Percentiles rank a stretch among this genome's conserved stretches.
These are phyloP conservation scores for Umbelopsis sp. DNA, from an alignment of 371 early-diverging fungal genomes.

Conservation along the genomic window DNA sequence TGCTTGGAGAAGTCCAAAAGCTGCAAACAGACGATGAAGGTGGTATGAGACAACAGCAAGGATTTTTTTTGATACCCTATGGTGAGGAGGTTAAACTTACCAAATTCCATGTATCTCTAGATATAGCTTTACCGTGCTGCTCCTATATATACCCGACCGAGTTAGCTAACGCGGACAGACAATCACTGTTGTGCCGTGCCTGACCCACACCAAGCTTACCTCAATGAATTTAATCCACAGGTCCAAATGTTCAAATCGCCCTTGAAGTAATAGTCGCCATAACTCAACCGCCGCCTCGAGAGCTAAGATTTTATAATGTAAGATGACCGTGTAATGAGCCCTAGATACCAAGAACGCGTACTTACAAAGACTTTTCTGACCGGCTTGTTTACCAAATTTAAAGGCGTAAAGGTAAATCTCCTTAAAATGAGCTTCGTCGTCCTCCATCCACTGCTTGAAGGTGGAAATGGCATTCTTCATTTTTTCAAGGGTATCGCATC, in stretches of 20 bases:
- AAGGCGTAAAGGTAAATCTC: conserved; percentile 83
- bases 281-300: conserved; percentile 77
- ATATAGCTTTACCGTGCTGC: conserved; percentile 78
- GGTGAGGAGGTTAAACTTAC: conserved; percentile 37
- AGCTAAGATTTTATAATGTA: conserved; percentile 37
- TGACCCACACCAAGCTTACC: conserved; percentile 27
- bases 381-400: conserved; percentile 66
- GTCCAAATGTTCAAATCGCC: conserved; percentile 64
- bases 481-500: conserved; percentile 68
- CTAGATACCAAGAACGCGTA: neutral
- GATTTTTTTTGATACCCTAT: neutral
- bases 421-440: conserved; percentile 62
- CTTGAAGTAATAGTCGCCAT: conserved; percentile 72
- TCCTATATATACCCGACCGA: conserved; percentile 38
- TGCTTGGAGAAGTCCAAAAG: conserved; percentile 78
- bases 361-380: conserved; percentile 80
- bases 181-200: neutral
- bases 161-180: neutral
- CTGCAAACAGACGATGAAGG: conserved; percentile 34
- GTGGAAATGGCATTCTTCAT: conserved; percentile 62
- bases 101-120: conserved; percentile 85
- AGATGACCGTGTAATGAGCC: neutral
- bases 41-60: neutral
- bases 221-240: conserved; percentile 75
- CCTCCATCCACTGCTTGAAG: conserved; percentile 46